phyloP scores from a whole-genome alignment of 2,329 filamentous ascomycete species.

The Domatiomyces catenatus region DNA sequence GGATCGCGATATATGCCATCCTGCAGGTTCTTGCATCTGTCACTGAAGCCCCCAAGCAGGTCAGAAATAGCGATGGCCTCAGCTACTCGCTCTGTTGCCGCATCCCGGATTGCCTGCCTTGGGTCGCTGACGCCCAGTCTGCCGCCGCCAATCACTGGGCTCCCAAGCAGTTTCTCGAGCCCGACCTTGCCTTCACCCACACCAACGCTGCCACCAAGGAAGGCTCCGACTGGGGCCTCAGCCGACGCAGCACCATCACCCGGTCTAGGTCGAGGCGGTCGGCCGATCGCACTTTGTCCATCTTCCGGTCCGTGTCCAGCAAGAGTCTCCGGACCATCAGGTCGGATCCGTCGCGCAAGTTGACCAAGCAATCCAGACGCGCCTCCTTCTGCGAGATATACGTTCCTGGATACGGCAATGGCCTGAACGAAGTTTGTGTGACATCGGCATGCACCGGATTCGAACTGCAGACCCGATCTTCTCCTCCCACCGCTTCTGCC shows the following conservation, averaged over 20 bases:
- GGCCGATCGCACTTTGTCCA: not conserved
- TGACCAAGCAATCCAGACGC: conserved; percentile 6
- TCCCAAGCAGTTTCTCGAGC: not conserved
- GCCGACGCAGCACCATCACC: not conserved
- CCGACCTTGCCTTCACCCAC: conserved; percentile 3
- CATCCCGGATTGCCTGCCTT: conserved; percentile 14
- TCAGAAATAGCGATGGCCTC: conserved; percentile 40
- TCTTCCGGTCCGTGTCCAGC: conserved; percentile 7
- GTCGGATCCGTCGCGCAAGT: not conserved
- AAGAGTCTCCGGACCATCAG: conserved; percentile 4
- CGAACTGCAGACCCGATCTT: conserved; percentile 3
- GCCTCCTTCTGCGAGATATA: conserved; percentile 15
- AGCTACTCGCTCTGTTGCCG: conserved; percentile 45
- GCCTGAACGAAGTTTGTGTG: conserved; percentile 11
- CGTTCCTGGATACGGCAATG: conserved; percentile 17
- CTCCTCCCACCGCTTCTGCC: conserved; percentile 3
- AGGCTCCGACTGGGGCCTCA: not conserved
- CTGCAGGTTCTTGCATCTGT: conserved; percentile 57
- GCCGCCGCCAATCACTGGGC: not conserved
- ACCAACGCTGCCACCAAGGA: conserved; percentile 1
- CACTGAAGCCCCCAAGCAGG: conserved; percentile 45
- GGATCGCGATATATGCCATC: conserved; percentile 59
- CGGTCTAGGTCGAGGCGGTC: not conserved
- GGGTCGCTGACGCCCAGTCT: not conserved
- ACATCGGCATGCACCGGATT: conserved; percentile 4